Conservation (phyloP, 768 basidiomycete genomes). For the Russula virescens region DNA sequence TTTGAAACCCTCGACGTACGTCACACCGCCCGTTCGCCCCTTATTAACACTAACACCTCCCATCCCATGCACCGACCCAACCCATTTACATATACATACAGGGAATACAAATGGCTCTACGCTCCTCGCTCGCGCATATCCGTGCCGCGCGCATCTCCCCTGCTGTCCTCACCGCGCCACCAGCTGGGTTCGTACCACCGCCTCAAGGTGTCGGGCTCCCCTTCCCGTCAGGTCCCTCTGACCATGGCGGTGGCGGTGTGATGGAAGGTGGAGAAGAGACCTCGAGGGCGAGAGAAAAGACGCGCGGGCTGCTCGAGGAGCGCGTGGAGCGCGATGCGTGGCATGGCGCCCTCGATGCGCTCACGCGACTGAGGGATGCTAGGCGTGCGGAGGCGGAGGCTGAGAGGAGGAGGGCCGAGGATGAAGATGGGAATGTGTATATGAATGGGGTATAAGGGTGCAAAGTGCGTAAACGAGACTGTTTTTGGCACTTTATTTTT, state of each 20-base stretch:
- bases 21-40: no score
- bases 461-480: no score
- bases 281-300: conserved; percentile 27
- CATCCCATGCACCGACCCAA: neutral
- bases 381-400: neutral
- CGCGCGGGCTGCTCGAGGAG: conserved; percentile 70
- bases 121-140: conserved; percentile 76
- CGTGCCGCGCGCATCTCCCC: conserved; percentile 78
- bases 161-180: conserved; percentile 80
- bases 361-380: conserved; percentile 32
- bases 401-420: neutral
- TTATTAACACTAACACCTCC: no score
- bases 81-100: conserved; percentile 27
- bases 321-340: conserved; percentile 71
- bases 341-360: conserved; percentile 64
- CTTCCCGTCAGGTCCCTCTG: conserved; percentile 28
- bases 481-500: no score
- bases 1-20: conserved; percentile 75
- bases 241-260: conserved; percentile 20
- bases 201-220: conserved; percentile 76
- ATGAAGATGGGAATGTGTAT: neutral
- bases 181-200: conserved; percentile 65
- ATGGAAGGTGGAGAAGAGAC: no score
- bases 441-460: neutral
- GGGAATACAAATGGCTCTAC: conserved; percentile 72